A percentile compares a stretch with the other conserved stretches of the same genome.
Conservation (phyloP, 2,329 filamentous ascomycete species). For the Myriosclerotinia curreyana region DNA sequence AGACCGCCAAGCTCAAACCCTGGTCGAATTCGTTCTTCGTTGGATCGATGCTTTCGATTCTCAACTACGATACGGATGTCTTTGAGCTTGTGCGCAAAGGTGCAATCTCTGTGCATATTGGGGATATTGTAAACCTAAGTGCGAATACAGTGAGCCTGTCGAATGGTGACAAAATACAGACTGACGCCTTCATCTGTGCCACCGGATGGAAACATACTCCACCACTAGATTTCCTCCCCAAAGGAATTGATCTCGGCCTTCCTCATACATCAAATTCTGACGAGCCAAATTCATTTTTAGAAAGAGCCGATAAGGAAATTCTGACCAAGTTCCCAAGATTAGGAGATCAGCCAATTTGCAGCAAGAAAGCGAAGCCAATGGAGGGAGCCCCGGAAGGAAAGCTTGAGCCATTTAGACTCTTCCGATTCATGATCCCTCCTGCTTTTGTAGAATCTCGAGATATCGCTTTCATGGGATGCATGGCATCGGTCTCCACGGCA, state of each 20-base stretch:
- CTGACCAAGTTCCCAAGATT: slow-evolving; percentile 53
- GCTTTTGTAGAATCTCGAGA: slow-evolving; percentile 43
- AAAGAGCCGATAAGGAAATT: slow-evolving; percentile 52
- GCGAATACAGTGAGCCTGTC: slow-evolving; percentile 50
- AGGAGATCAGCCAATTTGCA: slow-evolving; percentile 49
- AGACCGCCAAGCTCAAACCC: slow-evolving; percentile 53
- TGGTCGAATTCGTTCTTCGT: slow-evolving; percentile 52
- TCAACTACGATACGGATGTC: slow-evolving; percentile 58
- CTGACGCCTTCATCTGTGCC: slow-evolving; percentile 53
- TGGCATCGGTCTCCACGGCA: slow-evolving; percentile 46
- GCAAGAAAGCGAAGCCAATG: slow-evolving; percentile 47
- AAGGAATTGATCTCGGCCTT: slow-evolving; percentile 49
- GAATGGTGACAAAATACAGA: slow-evolving; percentile 46
- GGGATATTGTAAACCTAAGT: slow-evolving; percentile 49
- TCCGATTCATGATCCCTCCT: slow-evolving; percentile 49
- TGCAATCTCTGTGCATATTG: slow-evolving; percentile 52
- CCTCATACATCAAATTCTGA: slow-evolving; percentile 44
- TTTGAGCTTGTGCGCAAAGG: slow-evolving; percentile 54
- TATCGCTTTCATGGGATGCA: slow-evolving; percentile 47
- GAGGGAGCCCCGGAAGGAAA: slow-evolving; percentile 26
- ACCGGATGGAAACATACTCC: slow-evolving; percentile 58
- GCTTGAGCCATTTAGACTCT: slow-evolving; percentile 43
- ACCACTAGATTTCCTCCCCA: slow-evolving; percentile 51
- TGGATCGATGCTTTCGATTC: slow-evolving; percentile 55
- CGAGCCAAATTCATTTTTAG: slow-evolving; percentile 40